Percentiles rank a stretch among this genome's conserved stretches.
phyloP scores from a whole-genome alignment of 768 basidiomycete species.

The Boletus rex-veris region DNA sequence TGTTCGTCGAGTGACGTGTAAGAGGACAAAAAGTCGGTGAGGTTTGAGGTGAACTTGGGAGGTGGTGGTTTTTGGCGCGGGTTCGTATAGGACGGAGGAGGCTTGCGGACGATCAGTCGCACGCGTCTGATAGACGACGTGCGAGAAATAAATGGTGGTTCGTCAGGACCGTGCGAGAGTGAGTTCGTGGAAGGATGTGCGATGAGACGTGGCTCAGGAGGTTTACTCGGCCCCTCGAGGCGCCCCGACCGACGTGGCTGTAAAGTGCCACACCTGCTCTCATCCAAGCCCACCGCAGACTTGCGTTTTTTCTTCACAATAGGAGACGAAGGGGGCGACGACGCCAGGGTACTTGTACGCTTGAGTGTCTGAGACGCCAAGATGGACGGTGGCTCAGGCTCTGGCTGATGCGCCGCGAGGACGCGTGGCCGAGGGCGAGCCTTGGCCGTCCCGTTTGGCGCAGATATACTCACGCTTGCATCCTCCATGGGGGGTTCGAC shows the following conservation, averaged over 20 bases:
- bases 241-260: slow-evolving; percentile 20
- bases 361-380: slow-evolving; percentile 21
- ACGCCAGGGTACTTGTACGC: slow-evolving; percentile 22
- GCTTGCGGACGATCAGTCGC: slow-evolving; percentile 61
- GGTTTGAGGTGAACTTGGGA: slow-evolving; percentile 49
- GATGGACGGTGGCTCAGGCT: slow-evolving; percentile 5
- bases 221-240: slow-evolving; percentile 15
- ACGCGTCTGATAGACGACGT: slow-evolving; percentile 52
- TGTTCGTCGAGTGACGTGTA: slow-evolving; percentile 54
- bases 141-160: slow-evolving; percentile 7
- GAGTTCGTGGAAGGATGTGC: background rate
- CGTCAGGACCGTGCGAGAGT: background rate
- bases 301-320: slow-evolving; percentile 27
- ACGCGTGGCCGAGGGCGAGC: slow-evolving; percentile 8
- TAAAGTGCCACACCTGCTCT: background rate
- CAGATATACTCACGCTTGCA: slow-evolving; percentile 6
- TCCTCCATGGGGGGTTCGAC: slow-evolving; percentile 15
- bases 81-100: slow-evolving; percentile 57
- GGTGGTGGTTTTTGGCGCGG: slow-evolving; percentile 63
- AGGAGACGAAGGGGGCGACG: slow-evolving; percentile 21
- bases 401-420: background rate
- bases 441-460: slow-evolving; percentile 10
- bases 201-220: background rate
- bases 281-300: slow-evolving; percentile 8
- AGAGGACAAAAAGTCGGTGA: slow-evolving; percentile 57